phyloP scores from a whole-genome alignment of 345 rosid species.

The Populus alba region DNA sequence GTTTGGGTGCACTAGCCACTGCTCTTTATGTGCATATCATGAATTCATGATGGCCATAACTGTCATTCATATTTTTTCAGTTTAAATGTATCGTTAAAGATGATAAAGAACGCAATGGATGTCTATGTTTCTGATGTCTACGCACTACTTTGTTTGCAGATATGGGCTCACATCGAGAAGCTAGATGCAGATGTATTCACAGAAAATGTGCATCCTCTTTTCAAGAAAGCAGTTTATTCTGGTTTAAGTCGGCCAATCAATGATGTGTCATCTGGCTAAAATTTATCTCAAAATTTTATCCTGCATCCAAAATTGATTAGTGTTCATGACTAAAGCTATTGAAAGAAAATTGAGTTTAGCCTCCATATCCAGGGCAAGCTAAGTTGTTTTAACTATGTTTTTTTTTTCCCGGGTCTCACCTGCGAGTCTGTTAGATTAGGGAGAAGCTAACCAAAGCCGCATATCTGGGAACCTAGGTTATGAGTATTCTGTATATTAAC shows the following conservation, averaged over 20 bases:
- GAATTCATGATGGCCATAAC: background rate
- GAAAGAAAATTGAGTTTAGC: background rate
- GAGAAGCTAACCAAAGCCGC: background rate
- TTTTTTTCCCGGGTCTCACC: background rate
- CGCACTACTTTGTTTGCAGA: slow-evolving; percentile 40
- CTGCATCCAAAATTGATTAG: background rate
- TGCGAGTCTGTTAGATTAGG: background rate
- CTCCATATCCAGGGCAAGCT: background rate
- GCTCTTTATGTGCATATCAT: background rate
- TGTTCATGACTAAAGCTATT: slow-evolving; percentile 14
- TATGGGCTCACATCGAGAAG: slow-evolving; percentile 83
- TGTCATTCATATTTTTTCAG: background rate
- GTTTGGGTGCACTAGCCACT: background rate
- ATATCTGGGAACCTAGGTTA: background rate
- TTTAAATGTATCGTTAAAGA: background rate
- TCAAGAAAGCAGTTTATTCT: slow-evolving; percentile 59
- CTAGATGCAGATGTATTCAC: slow-evolving; percentile 63
- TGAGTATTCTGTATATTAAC: background rate
- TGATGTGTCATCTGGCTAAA: slow-evolving; percentile 20
- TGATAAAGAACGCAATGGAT: background rate
- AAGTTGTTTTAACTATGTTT: background rate
- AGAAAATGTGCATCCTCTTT: slow-evolving; percentile 72
- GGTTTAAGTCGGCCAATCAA: slow-evolving; percentile 44
- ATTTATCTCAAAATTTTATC: slow-evolving; percentile 8
- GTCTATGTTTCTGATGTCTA: slow-evolving; percentile 4